Percentiles rank a stretch among this genome's conserved stretches.
Evolutionary conservation across 768 basidiomycete species (phyloP).

Genomic region (Tricholoma matsutake): DNA sequence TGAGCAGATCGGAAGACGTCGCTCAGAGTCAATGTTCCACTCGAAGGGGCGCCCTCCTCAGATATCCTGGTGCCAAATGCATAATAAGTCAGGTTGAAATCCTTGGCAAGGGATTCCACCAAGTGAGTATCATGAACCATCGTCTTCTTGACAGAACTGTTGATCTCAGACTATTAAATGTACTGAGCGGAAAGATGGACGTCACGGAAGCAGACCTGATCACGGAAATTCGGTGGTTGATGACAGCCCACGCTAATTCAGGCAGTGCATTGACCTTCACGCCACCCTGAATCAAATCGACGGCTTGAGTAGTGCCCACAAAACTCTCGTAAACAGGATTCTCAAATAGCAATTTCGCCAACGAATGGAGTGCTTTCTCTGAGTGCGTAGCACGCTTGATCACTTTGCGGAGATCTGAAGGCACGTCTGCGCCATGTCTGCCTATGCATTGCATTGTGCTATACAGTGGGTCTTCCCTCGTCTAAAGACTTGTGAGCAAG

Average conservation of each 20-base stretch:
- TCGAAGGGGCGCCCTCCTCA: slow-evolving; percentile 28
- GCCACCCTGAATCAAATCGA: slow-evolving; percentile 66
- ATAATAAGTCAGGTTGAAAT: slow-evolving; percentile 56
- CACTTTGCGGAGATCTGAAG: slow-evolving; percentile 41
- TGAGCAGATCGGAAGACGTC: slow-evolving; percentile 49
- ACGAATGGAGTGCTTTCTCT: slow-evolving; percentile 46
- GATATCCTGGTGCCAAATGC: slow-evolving; percentile 51
- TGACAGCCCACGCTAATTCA: slow-evolving; percentile 63
- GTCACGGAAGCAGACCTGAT: slow-evolving; percentile 40
- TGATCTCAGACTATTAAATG: background rate
- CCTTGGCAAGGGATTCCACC: slow-evolving; percentile 42
- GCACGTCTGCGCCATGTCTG: slow-evolving; percentile 54
- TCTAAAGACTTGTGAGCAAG: slow-evolving; percentile 27
- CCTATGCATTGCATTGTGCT: slow-evolving; percentile 62
- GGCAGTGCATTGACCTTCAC: slow-evolving; percentile 80
- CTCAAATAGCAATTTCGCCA: slow-evolving; percentile 46
- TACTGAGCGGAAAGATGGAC: background rate
- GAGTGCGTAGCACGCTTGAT: slow-evolving; percentile 47
- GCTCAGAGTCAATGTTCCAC: slow-evolving; percentile 48
- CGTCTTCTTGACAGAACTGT: slow-evolving; percentile 42
- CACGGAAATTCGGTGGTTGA: slow-evolving; percentile 71
- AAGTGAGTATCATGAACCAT: slow-evolving; percentile 43
- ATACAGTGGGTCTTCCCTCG: slow-evolving; percentile 57
- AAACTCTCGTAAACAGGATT: slow-evolving; percentile 41
- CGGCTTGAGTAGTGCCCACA: slow-evolving; percentile 73